Evolutionary conservation across 2,329 filamentous ascomycete genomes (phyloP).

Genomic region (Cladosporium sphaerospermum): DNA sequence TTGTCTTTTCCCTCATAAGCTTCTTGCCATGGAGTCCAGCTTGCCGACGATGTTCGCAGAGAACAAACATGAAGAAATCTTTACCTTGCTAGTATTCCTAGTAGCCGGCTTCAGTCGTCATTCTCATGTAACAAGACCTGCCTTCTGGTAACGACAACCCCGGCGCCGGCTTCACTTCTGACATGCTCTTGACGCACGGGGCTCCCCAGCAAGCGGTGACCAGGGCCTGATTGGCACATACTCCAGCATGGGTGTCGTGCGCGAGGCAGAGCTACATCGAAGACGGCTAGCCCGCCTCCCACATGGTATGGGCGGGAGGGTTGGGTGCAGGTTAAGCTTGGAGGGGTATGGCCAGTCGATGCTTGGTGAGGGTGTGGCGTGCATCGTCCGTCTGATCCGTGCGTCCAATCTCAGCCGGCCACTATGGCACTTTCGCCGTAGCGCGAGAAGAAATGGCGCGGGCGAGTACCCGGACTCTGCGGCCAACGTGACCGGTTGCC

Average conservation of each 20-base stretch:
- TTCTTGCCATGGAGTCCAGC: neutral
- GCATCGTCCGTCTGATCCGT: slow-evolving; percentile 1
- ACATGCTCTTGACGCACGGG: neutral
- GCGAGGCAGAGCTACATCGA: neutral
- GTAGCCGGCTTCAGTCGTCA: no score
- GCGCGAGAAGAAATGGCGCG: neutral
- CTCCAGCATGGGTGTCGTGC: neutral
- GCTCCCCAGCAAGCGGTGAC: neutral
- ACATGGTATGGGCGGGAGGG: neutral
- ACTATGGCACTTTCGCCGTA: neutral
- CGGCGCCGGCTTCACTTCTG: neutral
- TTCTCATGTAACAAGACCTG: neutral
- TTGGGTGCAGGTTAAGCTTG: slow-evolving; percentile 1
- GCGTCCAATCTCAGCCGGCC: neutral
- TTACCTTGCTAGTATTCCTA: no score
- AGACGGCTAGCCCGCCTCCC: slow-evolving; percentile 1
- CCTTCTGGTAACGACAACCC: neutral
- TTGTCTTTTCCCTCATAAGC: slow-evolving; percentile 1
- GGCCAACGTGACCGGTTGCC: neutral
- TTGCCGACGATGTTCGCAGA: neutral
- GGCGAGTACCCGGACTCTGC: neutral
- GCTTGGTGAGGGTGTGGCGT: slow-evolving; percentile 8
- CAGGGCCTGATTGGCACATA: neutral
- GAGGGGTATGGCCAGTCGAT: slow-evolving; percentile 3
- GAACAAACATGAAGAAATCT: no score